A percentile compares a stretch with the other conserved stretches of the same genome.
phyloP scores from a whole-genome alignment of 192 early-diverging fungal genomes.

The Coemansia sp. region DNA sequence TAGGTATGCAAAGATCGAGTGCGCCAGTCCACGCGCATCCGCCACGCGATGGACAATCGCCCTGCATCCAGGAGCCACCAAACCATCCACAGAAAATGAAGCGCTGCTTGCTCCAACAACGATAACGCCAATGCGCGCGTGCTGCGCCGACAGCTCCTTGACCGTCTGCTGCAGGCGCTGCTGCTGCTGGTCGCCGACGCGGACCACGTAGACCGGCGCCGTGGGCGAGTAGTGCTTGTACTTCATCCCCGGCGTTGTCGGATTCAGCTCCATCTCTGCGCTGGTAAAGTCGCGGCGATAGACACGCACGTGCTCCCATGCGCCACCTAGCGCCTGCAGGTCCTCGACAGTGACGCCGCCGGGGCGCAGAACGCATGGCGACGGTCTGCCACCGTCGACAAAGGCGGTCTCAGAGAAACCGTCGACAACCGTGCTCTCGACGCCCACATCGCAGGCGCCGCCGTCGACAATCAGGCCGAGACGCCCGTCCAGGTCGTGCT shows the following conservation, averaged over 20 bases:
- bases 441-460: constrained; percentile 83
- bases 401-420: constrained; percentile 42
- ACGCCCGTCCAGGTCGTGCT: constrained; percentile 71
- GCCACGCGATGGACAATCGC: constrained; percentile 29
- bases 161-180: constrained; percentile 22
- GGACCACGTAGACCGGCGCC: constrained; percentile 61
- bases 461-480: constrained; percentile 90
- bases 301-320: constrained; percentile 65
- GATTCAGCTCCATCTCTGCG: constrained; percentile 66
- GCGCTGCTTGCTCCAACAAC: constrained; percentile 9
- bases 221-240: constrained; percentile 97
- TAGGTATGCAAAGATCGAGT: constrained; percentile 76
- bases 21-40: constrained; percentile 67
- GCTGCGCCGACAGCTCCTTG: not conserved
- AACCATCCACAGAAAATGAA: no score
- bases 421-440: constrained; percentile 95
- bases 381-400: constrained; percentile 9
- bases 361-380: constrained; percentile 84
- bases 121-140: constrained; percentile 15
- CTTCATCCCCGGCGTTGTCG: constrained; percentile 99
- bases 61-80: no score
- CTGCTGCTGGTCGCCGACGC: not conserved
- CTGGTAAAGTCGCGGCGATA: constrained; percentile 80
- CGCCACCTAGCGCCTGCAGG: constrained; percentile 59
- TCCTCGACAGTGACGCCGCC: constrained; percentile 89